Conservation (phyloP, 1,284 basidiomycete species). For the Uromyces viciae-fabae region DNA sequence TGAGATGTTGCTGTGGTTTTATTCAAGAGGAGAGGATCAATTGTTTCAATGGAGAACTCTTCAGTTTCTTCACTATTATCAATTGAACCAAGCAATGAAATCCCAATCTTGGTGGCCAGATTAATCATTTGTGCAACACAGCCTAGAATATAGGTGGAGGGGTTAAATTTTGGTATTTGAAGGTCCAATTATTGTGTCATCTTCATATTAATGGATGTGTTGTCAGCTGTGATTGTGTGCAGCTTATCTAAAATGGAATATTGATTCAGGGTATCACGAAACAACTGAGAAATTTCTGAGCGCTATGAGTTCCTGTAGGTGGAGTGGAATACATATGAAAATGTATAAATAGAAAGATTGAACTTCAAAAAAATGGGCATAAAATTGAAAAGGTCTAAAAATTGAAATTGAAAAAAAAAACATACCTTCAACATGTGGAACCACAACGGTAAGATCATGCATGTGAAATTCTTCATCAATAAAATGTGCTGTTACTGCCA, state of each 20-base stretch:
- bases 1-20: not conserved
- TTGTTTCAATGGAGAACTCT: not conserved
- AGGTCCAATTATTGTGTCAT: not conserved
- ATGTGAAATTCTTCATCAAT: constrained; percentile 20
- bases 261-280: not conserved
- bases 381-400: not conserved
- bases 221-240: constrained; percentile 9
- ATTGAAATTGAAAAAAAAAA: not conserved
- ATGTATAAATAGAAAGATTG: no score
- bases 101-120: not conserved
- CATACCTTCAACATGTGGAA: constrained; percentile 5
- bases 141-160: not conserved
- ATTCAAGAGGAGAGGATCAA: not conserved
- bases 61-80: not conserved
- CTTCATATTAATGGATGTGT: not conserved
- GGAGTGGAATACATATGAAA: no score
- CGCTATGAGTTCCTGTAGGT: constrained; percentile 2
- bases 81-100: not conserved
- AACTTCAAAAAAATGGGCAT: not conserved
- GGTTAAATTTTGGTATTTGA: not conserved
- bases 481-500: constrained; percentile 13
- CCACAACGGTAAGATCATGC: not conserved
- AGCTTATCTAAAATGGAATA: not conserved
- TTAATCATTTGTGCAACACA: not conserved
- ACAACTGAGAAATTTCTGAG: not conserved